phyloP scores from a whole-genome alignment of 2,329 filamentous ascomycete species.

The Aspergillus caelatus region DNA sequence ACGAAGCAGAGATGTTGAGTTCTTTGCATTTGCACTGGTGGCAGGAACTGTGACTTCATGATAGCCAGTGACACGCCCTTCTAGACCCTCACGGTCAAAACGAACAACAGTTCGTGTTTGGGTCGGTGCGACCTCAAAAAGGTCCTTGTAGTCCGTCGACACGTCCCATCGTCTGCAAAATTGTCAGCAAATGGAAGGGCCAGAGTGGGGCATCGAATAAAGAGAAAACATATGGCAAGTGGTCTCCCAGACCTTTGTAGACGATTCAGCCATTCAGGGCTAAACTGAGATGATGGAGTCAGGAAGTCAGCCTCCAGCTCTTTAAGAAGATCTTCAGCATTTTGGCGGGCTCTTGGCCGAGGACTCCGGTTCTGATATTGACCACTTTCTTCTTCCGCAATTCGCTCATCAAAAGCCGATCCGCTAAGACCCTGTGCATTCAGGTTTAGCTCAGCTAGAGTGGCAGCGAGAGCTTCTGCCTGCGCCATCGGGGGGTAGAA shows the following conservation, averaged over 20 bases:
- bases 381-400: constrained; percentile 34
- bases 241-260: constrained; percentile 68
- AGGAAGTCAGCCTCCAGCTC: constrained; percentile 78
- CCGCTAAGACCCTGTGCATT: constrained; percentile 26
- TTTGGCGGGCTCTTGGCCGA: constrained; percentile 50
- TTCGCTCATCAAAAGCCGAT: constrained; percentile 30
- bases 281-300: constrained; percentile 77
- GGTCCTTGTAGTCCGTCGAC: constrained; percentile 75
- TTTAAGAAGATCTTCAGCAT: constrained; percentile 64
- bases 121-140: constrained; percentile 85
- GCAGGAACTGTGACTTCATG: constrained; percentile 91
- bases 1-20: constrained; percentile 83
- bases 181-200: background rate
- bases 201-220: background rate
- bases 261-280: constrained; percentile 80
- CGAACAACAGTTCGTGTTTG: constrained; percentile 94
- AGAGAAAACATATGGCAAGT: constrained; percentile 6
- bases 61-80: constrained; percentile 91
- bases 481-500: background rate
- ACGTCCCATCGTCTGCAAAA: constrained; percentile 71
- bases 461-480: constrained; percentile 30
- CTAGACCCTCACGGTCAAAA: constrained; percentile 86
- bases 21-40: constrained; percentile 88
- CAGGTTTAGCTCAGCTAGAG: constrained; percentile 33
- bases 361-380: constrained; percentile 40